phyloP scores from a whole-genome alignment of 805 yeast species.

The Ogataea thermomethanolica region DNA sequence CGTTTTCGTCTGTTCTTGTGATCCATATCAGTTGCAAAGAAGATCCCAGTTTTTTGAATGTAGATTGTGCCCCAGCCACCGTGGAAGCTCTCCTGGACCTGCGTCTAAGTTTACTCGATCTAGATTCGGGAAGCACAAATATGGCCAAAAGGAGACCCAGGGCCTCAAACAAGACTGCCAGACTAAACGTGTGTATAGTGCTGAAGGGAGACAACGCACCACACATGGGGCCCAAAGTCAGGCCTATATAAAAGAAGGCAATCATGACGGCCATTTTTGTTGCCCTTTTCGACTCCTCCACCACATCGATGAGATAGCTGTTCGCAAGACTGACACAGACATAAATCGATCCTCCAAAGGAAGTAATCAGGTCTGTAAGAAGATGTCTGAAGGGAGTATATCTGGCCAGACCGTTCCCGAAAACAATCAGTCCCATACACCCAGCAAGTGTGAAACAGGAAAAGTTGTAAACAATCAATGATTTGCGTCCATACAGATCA shows the following conservation, averaged over 20 bases:
- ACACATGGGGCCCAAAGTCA: slow-evolving; percentile 61
- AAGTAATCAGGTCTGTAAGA: slow-evolving; percentile 41
- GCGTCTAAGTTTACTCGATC: slow-evolving; percentile 50
- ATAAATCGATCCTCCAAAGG: slow-evolving; percentile 61
- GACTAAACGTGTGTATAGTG: slow-evolving; percentile 31
- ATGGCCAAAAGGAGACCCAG: slow-evolving; percentile 35
- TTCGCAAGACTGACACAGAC: slow-evolving; percentile 56
- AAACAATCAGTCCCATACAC: slow-evolving; percentile 12
- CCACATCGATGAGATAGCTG: slow-evolving; percentile 73
- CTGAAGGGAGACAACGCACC: slow-evolving; percentile 41
- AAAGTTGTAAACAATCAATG: slow-evolving; percentile 37
- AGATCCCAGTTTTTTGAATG: slow-evolving; percentile 22
- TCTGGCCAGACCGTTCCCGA: slow-evolving; percentile 19
- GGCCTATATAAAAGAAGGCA: slow-evolving; percentile 57
- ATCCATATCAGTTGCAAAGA: slow-evolving; percentile 57
- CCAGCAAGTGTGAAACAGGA: slow-evolving; percentile 15
- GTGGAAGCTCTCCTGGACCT: slow-evolving; percentile 36
- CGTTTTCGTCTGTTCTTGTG: slow-evolving; percentile 35
- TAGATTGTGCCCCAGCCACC: not conserved
- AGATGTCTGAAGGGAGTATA: slow-evolving; percentile 40
- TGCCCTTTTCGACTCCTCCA: slow-evolving; percentile 56
- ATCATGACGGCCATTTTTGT: slow-evolving; percentile 54
- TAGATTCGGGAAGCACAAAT: slow-evolving; percentile 57
- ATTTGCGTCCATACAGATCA: slow-evolving; percentile 61
- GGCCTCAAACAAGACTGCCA: slow-evolving; percentile 24